A percentile compares a stretch with the other conserved stretches of the same genome.
phyloP scores from a whole-genome alignment of 2,329 filamentous ascomycete genomes.

The Lasiodiplodia sp. region DNA sequence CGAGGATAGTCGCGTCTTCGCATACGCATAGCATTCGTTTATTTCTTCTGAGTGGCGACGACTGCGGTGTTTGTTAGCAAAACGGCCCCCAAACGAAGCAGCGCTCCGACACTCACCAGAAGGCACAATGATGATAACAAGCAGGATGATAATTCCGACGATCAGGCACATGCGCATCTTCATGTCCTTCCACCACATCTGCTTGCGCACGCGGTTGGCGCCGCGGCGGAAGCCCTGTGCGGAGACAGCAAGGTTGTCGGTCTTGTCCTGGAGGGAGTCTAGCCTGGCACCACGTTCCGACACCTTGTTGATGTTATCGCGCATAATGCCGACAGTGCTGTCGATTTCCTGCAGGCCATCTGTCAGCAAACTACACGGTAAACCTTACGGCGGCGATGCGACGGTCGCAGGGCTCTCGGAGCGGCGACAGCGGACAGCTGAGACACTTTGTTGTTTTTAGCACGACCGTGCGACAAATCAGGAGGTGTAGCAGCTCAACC shows the following conservation, averaged over 20 bases:
- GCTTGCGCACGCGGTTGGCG: constrained; percentile 88
- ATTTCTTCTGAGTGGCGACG: constrained; percentile 32
- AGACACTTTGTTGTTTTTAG: constrained; percentile 18
- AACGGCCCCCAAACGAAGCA: background rate
- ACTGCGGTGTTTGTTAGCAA: constrained; percentile 34
- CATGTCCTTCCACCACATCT: constrained; percentile 99
- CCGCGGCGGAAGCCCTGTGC: constrained; percentile 95
- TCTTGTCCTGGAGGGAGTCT: constrained; percentile 91
- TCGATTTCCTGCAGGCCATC: constrained; percentile 81
- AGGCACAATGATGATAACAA: constrained; percentile 94
- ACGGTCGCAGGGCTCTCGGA: background rate
- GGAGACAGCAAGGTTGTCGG: constrained; percentile 87
- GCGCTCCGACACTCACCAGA: constrained; percentile 68
- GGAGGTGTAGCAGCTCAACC: constrained; percentile 21
- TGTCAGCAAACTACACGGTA: constrained; percentile 12
- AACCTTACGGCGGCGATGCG: background rate
- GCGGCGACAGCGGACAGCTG: constrained; percentile 12
- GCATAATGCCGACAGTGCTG: constrained; percentile 93
- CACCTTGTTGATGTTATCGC: constrained; percentile 96
- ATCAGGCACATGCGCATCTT: constrained; percentile 99
- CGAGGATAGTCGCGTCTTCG: constrained; percentile 25
- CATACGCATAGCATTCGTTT: constrained; percentile 22
- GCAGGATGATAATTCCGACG: constrained; percentile 85
- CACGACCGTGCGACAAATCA: constrained; percentile 25
- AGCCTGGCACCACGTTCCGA: constrained; percentile 90